Evolutionary conservation across 2,329 filamentous ascomycete genomes (phyloP).

Genomic region (Mycosphaerella arachidis): DNA sequence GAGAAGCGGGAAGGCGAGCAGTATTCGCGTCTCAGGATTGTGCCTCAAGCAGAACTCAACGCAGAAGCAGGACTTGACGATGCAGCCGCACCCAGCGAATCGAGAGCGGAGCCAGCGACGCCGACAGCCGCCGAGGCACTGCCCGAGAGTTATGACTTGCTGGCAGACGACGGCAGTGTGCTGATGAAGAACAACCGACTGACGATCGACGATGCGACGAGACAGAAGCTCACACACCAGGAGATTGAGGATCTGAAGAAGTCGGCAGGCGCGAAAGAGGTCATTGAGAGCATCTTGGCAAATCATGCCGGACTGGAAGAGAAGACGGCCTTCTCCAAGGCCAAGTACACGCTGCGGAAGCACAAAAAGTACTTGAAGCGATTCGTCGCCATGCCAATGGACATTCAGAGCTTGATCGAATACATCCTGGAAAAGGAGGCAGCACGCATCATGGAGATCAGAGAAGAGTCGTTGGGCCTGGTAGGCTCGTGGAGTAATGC

Average conservation of each 20-base stretch:
- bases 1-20: slow-evolving; percentile 63
- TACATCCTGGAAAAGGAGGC: slow-evolving; percentile 79
- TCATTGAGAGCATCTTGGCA: slow-evolving; percentile 87
- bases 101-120: slow-evolving; percentile 28
- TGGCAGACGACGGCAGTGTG: slow-evolving; percentile 45
- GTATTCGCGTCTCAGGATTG: slow-evolving; percentile 68
- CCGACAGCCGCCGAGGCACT: slow-evolving; percentile 28
- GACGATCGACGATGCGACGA: slow-evolving; percentile 57
- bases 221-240: slow-evolving; percentile 70
- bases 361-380: slow-evolving; percentile 87
- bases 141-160: slow-evolving; percentile 40
- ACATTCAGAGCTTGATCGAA: slow-evolving; percentile 69
- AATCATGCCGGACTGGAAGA: slow-evolving; percentile 87
- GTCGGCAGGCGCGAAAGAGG: slow-evolving; percentile 71
- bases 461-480: slow-evolving; percentile 77
- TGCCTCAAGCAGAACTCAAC: slow-evolving; percentile 76
- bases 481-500: slow-evolving; percentile 87
- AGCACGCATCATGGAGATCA: slow-evolving; percentile 74
- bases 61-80: slow-evolving; percentile 63
- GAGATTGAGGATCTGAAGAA: slow-evolving; percentile 70
- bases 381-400: slow-evolving; percentile 80
- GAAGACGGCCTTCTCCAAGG: slow-evolving; percentile 88
- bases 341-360: slow-evolving; percentile 94
- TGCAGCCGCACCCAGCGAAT: slow-evolving; percentile 41
- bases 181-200: slow-evolving; percentile 60